Conservation (phyloP, 2,329 filamentous ascomycete species). For the Penicillium frequentans region DNA sequence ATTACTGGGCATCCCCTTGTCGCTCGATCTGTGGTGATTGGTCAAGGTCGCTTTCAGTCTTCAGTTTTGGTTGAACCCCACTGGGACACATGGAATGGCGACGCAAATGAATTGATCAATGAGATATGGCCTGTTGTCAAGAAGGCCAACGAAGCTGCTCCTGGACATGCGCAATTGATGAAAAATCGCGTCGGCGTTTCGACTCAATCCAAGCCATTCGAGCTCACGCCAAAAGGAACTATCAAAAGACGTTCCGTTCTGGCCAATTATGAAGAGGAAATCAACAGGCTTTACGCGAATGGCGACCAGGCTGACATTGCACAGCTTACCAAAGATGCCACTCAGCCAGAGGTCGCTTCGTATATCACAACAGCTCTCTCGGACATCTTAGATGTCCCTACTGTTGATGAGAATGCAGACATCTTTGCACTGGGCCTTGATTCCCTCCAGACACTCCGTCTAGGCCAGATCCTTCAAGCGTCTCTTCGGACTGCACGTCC, state of each 20-base stretch:
- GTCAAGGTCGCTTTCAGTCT: constrained; percentile 34
- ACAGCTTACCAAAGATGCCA: not conserved
- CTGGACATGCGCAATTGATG: constrained; percentile 43
- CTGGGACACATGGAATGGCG: constrained; percentile 7
- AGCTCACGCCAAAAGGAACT: constrained; percentile 45
- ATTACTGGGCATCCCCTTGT: constrained; percentile 34
- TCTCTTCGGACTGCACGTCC: constrained; percentile 5
- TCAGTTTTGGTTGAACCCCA: constrained; percentile 37
- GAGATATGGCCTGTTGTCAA: constrained; percentile 47
- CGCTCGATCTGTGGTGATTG: constrained; percentile 31
- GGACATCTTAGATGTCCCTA: not conserved
- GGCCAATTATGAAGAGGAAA: constrained; percentile 10
- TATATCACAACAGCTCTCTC: constrained; percentile 2
- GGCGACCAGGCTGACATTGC: not conserved
- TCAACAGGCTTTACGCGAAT: constrained; percentile 6
- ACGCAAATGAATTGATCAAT: constrained; percentile 30
- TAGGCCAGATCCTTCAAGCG: constrained; percentile 7
- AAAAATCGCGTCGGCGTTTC: constrained; percentile 44
- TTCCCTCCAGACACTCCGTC: constrained; percentile 11
- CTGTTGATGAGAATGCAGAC: constrained; percentile 6
- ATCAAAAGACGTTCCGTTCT: constrained; percentile 6
- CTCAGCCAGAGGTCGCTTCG: not conserved
- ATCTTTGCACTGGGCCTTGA: constrained; percentile 16
- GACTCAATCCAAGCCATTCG: constrained; percentile 43
- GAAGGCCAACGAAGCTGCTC: constrained; percentile 40